A percentile compares a stretch with the other conserved stretches of the same genome.
These are phyloP conservation scores for Gastrolobium bilobum DNA, from an alignment of 306 rosid genomes.

Conservation along the genomic window DNA sequence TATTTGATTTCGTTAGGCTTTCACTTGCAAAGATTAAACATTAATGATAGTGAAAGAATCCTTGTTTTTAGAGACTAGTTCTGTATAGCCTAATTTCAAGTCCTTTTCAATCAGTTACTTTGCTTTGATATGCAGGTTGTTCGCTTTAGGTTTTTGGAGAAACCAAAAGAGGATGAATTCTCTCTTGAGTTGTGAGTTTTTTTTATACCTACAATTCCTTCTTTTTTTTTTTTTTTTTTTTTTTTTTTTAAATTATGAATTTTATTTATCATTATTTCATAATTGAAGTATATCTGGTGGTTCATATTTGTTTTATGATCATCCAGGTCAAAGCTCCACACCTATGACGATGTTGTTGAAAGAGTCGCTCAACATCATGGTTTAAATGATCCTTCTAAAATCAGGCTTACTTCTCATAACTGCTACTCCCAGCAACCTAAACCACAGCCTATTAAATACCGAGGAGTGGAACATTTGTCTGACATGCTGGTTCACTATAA, in stretches of 20 bases:
- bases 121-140: constrained; percentile 72
- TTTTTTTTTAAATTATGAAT: background rate
- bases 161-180: constrained; percentile 92
- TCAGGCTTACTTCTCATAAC: constrained; percentile 84
- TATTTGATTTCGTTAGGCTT: background rate
- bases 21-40: constrained; percentile 1
- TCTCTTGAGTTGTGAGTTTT: constrained; percentile 80
- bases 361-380: constrained; percentile 69
- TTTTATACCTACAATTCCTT: constrained; percentile 10
- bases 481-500: constrained; percentile 87
- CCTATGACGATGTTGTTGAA: constrained; percentile 72
- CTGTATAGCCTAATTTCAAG: background rate
- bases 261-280: background rate
- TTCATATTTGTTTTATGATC: constrained; percentile 25
- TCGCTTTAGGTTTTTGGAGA: constrained; percentile 86
- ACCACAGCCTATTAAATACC: constrained; percentile 45
- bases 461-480: constrained; percentile 77
- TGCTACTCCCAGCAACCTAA: constrained; percentile 62
- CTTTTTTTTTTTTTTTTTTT: background rate
- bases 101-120: constrained; percentile 16
- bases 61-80: constrained; percentile 12
- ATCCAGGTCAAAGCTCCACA: constrained; percentile 65
- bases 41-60: background rate
- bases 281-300: background rate
- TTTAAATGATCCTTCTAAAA: constrained; percentile 76